phyloP scores from a whole-genome alignment of 768 basidiomycete genomes.

The Floccularia luteovirens region DNA sequence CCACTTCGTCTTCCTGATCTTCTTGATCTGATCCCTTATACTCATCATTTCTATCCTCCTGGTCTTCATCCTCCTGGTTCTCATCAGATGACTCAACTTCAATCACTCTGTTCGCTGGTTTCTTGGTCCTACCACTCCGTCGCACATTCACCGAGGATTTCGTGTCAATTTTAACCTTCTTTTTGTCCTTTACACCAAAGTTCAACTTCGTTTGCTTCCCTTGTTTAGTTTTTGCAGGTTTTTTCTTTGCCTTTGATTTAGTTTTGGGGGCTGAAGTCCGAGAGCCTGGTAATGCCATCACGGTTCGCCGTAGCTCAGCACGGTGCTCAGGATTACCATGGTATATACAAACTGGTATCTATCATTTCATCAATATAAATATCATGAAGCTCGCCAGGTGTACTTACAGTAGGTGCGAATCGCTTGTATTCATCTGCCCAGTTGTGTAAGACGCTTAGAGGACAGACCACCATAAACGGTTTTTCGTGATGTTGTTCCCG shows the following conservation, averaged over 20 bases:
- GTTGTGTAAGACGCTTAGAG: conserved; percentile 88
- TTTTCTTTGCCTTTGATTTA: conserved; percentile 9
- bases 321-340: conserved; percentile 82
- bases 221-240: conserved; percentile 5
- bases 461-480: conserved; percentile 87
- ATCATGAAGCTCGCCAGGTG: not conserved
- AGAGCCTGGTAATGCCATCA: conserved; percentile 32
- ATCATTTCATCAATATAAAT: not conserved
- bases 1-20: conserved; percentile 9
- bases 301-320: conserved; percentile 63
- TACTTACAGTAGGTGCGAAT: conserved; percentile 70
- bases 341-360: conserved; percentile 89
- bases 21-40: conserved; percentile 13
- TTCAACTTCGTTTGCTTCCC: not conserved
- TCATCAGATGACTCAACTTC: conserved; percentile 10
- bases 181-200: conserved; percentile 10
- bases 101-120: not conserved
- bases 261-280: not conserved
- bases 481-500: conserved; percentile 62
- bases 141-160: conserved; percentile 2
- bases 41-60: conserved; percentile 5
- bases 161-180: conserved; percentile 9
- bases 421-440: conserved; percentile 82
- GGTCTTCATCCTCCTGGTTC: conserved; percentile 12
- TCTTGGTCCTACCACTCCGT: conserved; percentile 7